Conservation (phyloP, 371 early-diverging fungal genomes). For the Umbelopsis sp. region DNA sequence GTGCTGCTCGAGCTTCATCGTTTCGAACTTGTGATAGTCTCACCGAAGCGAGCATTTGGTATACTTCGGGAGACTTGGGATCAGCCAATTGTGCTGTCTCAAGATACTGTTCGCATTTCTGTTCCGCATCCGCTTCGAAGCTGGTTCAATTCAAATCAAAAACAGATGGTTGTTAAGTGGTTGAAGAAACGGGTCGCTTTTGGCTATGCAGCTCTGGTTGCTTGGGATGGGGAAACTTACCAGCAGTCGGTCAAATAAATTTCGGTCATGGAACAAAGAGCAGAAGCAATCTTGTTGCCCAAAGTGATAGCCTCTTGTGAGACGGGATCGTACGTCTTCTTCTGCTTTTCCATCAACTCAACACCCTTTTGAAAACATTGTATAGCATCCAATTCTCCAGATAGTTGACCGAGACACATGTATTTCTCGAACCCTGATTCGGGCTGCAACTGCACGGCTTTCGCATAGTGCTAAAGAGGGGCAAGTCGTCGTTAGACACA, state of each 20-base stretch:
- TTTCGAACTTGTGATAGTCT: constrained; percentile 83
- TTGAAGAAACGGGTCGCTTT: too few species aligned
- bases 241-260: constrained; percentile 97
- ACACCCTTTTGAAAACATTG: constrained; percentile 84
- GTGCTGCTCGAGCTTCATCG: constrained; percentile 77
- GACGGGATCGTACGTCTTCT: constrained; percentile 24
- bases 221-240: constrained; percentile 43
- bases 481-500: neutral
- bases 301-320: constrained; percentile 53
- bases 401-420: constrained; percentile 91
- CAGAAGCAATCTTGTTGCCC: constrained; percentile 74
- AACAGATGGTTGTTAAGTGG: too few species aligned
- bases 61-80: constrained; percentile 81
- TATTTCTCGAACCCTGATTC: constrained; percentile 78
- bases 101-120: constrained; percentile 77
- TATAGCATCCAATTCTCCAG: constrained; percentile 77
- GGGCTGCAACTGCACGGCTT: constrained; percentile 70
- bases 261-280: constrained; percentile 93
- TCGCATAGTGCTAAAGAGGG: constrained; percentile 60
- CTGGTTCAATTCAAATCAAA: too few species aligned
- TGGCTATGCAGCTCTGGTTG: too few species aligned
- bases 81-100: constrained; percentile 69
- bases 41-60: constrained; percentile 89
- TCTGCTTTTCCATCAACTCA: constrained; percentile 59
- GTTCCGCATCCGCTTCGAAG: constrained; percentile 90